Conservation (phyloP, 768 basidiomycete species). For the Kwoniella newhampshirensis region DNA sequence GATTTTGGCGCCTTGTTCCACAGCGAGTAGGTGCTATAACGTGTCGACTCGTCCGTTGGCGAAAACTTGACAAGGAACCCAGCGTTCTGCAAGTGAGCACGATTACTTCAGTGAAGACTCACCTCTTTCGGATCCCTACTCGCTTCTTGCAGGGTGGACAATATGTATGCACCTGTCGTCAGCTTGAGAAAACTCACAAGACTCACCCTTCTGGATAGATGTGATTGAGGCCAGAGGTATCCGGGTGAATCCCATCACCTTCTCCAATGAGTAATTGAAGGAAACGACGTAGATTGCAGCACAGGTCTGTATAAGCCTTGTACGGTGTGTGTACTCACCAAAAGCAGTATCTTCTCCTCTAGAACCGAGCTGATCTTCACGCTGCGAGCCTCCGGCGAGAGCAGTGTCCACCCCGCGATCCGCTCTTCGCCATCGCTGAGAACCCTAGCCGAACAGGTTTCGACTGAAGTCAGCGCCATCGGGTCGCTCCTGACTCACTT, state of each 20-base stretch:
- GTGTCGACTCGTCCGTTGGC: conserved; percentile 68
- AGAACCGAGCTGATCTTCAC: conserved; percentile 72
- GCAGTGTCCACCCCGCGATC: conserved; percentile 85
- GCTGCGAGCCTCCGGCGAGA: conserved; percentile 77
- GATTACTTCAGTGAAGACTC: conserved; percentile 14
- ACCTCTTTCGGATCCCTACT: conserved; percentile 76
- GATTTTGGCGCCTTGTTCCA: conserved; percentile 59
- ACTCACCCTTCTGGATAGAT: conserved; percentile 71
- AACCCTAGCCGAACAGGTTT: conserved; percentile 76
- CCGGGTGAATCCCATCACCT: conserved; percentile 84
- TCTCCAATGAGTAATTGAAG: conserved; percentile 88
- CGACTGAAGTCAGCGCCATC: conserved; percentile 55
- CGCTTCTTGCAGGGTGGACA: conserved; percentile 88
- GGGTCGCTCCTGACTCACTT: conserved; percentile 50
- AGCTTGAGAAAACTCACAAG: neutral
- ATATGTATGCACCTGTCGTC: conserved; percentile 80
- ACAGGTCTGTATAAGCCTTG: conserved; percentile 59
- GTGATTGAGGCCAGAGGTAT: conserved; percentile 80
- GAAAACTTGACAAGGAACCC: conserved; percentile 84
- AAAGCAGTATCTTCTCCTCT: conserved; percentile 87
- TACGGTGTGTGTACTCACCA: conserved; percentile 61
- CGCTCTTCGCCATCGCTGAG: conserved; percentile 73
- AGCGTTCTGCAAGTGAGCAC: conserved; percentile 59
- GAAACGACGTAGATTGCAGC: conserved; percentile 51
- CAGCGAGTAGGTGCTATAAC: conserved; percentile 80